phyloP scores from a whole-genome alignment of 805 yeast species.

The Metschnikowia amazonensis region DNA sequence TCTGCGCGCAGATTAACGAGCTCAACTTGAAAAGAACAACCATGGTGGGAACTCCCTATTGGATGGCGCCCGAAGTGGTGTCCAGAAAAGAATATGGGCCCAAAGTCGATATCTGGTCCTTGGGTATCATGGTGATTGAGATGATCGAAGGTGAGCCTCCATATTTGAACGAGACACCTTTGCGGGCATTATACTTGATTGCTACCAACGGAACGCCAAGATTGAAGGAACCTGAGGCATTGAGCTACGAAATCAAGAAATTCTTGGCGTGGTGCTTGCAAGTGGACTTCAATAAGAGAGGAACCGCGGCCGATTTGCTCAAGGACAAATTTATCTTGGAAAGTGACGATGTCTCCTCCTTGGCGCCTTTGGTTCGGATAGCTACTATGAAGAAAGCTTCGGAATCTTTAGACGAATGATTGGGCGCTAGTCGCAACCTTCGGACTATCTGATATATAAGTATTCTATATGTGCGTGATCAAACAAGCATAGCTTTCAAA shows the following conservation, averaged over 20 bases:
- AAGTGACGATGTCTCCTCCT: conserved; percentile 56
- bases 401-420: conserved; percentile 19
- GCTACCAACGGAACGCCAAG: conserved; percentile 97
- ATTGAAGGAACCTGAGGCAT: conserved; percentile 79
- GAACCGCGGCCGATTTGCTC: conserved; percentile 70
- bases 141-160: conserved; percentile 99
- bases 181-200: conserved; percentile 87
- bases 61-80: conserved; percentile 99
- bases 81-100: conserved; percentile 93
- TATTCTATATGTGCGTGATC: neutral
- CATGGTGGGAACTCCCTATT: conserved; percentile 98
- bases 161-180: conserved; percentile 90
- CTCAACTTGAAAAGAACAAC: conserved; percentile 86
- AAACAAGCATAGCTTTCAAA: conserved; percentile 16
- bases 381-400: conserved; percentile 62
- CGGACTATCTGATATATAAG: neutral
- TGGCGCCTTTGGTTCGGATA: conserved; percentile 70
- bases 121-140: conserved; percentile 97
- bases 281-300: conserved; percentile 79
- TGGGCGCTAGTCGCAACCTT: neutral
- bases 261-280: conserved; percentile 77
- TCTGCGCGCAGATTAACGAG: conserved; percentile 88
- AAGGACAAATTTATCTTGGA: conserved; percentile 59
- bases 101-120: conserved; percentile 95
- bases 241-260: conserved; percentile 59